Conservation (phyloP, 2,329 filamentous ascomycete genomes). For the Fusarium liriodendri region DNA sequence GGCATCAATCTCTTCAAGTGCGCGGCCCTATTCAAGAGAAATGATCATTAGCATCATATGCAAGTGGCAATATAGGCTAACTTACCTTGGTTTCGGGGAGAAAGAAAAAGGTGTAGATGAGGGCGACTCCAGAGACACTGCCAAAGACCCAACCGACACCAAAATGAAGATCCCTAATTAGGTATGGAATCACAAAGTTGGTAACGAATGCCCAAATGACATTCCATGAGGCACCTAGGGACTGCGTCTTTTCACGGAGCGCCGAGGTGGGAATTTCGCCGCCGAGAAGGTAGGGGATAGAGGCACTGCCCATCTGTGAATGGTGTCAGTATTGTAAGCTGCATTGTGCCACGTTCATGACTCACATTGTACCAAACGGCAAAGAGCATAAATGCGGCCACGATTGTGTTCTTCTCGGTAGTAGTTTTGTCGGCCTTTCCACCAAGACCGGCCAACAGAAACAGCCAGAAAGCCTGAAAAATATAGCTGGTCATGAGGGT, state of each 20-base stretch:
- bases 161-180: constrained; percentile 15
- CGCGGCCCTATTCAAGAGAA: background rate
- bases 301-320: constrained; percentile 18
- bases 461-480: constrained; percentile 13
- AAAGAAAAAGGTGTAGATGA: constrained; percentile 36
- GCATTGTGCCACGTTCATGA: background rate
- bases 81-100: background rate
- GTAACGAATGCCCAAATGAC: constrained; percentile 25
- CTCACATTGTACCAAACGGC: background rate
- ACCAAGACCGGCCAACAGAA: constrained; percentile 5
- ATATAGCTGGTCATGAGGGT: constrained; percentile 3
- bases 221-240: constrained; percentile 14
- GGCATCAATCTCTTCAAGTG: background rate
- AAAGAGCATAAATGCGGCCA: background rate
- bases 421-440: background rate
- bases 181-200: constrained; percentile 23
- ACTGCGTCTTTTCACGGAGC: constrained; percentile 23
- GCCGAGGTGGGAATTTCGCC: constrained; percentile 18
- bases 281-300: constrained; percentile 27
- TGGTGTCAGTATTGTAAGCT: background rate
- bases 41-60: background rate
- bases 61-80: background rate
- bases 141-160: constrained; percentile 24
- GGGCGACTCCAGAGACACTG: background rate
- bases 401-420: background rate